Evolutionary conservation across 2,329 filamentous ascomycete species (phyloP), one percentile per base, ranked within the genome.

Genomic region (Penicillium thymicola): DNA sequence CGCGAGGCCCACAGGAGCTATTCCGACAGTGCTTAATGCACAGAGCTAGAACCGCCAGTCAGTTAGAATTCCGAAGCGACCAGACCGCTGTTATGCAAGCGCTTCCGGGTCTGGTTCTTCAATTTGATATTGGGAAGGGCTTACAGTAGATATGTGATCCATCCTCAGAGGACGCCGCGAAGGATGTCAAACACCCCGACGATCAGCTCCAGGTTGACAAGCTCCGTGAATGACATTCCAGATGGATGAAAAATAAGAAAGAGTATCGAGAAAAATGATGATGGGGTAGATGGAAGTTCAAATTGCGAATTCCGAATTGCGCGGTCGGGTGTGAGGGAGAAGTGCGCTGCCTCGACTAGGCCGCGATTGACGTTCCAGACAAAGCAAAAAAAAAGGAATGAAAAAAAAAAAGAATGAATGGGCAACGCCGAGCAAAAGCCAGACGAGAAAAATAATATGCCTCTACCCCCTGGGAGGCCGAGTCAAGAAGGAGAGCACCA

Each of bases 11-110:
- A 83, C 77, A 55, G 81, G 79, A 63, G 84, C 84, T 63, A 85
- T 79, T 70, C 82, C 83, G 74, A 85, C 77, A 66, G 83, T 85
- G 77, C 83, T 83, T 71, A 84, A 76, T 67, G 84, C 85, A 82
- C 82, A 85, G 66, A 87, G 79, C 83, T 86, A 65, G 36, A 27
- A 5, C 37, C 37, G 30, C 40, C 9, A 30, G 49, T 67, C 47
- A 65, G 60, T 48, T 9, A n/a, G 28, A 27, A 21, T 32, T 16
- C 34, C 21, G 25, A 23, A 53, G 14, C 32, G 25, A 48, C 25
- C 10, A n/a, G 32, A 38, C 14, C 25, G 18, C 32, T 28, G 25
- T 10, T 3, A 3, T 10, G 11, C 14, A 32, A 47, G 36, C 43
- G n/a, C 23, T 40, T 53, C 25, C 5, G 27, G 34, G 25, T 23